A percentile compares a stretch with the other conserved stretches of the same genome.
Evolutionary conservation across 2,329 filamentous ascomycete species (phyloP).

Genomic region (Apiospora kogelbergensis): DNA sequence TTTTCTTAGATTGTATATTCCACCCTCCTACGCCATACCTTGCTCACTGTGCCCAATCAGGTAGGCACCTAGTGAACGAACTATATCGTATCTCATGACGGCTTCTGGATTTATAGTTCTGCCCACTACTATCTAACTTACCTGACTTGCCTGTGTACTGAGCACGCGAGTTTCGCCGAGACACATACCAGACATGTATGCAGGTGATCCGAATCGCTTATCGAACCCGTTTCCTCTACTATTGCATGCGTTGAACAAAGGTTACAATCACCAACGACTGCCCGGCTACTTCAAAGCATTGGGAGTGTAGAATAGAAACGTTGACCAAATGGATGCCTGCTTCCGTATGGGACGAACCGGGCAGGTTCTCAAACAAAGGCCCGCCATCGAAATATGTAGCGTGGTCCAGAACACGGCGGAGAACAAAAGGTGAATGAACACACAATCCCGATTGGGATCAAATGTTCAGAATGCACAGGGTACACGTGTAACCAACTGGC

Average conservation of each 20-base stretch:
- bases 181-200: neutral
- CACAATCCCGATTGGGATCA: neutral
- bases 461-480: neutral
- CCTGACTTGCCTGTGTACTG: neutral
- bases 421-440: neutral
- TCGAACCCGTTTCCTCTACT: neutral
- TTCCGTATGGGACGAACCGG: neutral
- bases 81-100: constrained; percentile 1
- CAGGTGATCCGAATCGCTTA: constrained; percentile 1
- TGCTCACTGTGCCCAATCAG: neutral
- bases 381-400: neutral
- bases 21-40: neutral
- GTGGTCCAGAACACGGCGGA: neutral
- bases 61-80: neutral
- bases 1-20: neutral
- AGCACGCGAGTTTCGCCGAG: constrained; percentile 3
- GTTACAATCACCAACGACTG: no score
- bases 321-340: neutral
- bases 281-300: neutral
- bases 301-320: neutral
- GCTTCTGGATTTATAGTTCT: neutral
- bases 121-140: neutral
- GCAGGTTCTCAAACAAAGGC: neutral
- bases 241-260: neutral
- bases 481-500: constrained; percentile 4